Evolutionary conservation across 257 asterid genomes (phyloP).

Genomic region (Solanum ahanhuiri): DNA sequence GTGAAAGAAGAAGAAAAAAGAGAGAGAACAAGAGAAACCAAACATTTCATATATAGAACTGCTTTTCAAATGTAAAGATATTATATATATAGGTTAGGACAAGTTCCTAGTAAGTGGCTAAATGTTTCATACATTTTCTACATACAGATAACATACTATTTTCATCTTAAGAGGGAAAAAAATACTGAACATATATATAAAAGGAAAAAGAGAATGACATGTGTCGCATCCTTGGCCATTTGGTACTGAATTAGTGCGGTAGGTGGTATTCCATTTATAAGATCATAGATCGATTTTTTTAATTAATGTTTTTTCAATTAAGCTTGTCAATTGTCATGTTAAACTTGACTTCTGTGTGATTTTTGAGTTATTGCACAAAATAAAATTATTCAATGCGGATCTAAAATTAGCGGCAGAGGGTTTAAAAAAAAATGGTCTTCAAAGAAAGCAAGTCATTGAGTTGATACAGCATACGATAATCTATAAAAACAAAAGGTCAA

Average conservation of each 20-base stretch:
- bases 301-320: background rate
- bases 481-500: background rate
- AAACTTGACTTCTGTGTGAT: background rate
- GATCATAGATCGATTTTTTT: background rate
- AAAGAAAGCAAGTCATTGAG: background rate
- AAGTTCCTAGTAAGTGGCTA: background rate
- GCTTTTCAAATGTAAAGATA: background rate
- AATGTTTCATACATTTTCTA: background rate
- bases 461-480: background rate
- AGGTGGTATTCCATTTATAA: background rate
- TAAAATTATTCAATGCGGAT: background rate
- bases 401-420: accelerated
- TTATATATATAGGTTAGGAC: background rate
- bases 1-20: background rate
- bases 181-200: background rate
- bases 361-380: background rate
- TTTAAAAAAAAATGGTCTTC: background rate
- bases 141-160: background rate
- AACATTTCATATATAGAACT: background rate
- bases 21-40: background rate
- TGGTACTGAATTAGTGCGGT: background rate
- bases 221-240: background rate
- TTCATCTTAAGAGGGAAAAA: background rate
- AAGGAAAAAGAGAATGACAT: background rate
- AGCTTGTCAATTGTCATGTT: background rate